Base-by-base conservation (phyloP, 23 red algal genomes). In the Agarophyton chilense region DNA sequence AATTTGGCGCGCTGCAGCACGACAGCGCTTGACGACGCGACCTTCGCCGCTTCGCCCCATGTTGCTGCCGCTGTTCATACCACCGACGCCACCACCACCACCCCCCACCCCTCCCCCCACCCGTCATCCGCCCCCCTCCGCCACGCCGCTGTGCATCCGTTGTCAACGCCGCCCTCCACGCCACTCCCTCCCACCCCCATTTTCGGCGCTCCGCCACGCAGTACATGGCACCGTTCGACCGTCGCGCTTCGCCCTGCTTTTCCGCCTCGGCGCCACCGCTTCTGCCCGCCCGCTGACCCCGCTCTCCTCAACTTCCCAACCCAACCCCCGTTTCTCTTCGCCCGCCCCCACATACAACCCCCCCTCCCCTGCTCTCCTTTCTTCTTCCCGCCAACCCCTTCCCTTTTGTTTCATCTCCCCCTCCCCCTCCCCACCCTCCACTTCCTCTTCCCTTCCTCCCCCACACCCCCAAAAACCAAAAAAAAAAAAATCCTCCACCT, bases 151-250 rank as follows among this genome's bases (percentile, higher is more conserved):
- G n/a, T n/a, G 28, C 72, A 50, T 50, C 72, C 52, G 52, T 52
- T 77, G 72, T 14, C 28, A 38, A 0, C 43, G 75, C 75, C 0
- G 43, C 55, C 72, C 75, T 44, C 34, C 75, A 12, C 16, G 43
- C 0, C 75, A 21, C 72, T 44, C 75, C 34, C 75, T 52, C 16
- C 75, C 75, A 36, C 75, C 75, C 33, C 45, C 75, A n/a, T 35
- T 44, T 54, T 18, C 72, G 13, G 52, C 75, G 33, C n/a, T 38
- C 49, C 40, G 72, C 52, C 72, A 26, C 47, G 49, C 49, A 38
- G 72, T 52, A 55, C 49, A 61, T 61, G 56, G 56, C 56, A 61
- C 56, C 56, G 56, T 24, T 61, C 68, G 68, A 52, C 68, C 41
- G 68, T 74, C 68, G 46, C 68, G 68, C 13, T 33, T 28, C 68